phyloP scores from a whole-genome alignment of 2,329 filamentous ascomycete species.

The Fusarium vanettenii region DNA sequence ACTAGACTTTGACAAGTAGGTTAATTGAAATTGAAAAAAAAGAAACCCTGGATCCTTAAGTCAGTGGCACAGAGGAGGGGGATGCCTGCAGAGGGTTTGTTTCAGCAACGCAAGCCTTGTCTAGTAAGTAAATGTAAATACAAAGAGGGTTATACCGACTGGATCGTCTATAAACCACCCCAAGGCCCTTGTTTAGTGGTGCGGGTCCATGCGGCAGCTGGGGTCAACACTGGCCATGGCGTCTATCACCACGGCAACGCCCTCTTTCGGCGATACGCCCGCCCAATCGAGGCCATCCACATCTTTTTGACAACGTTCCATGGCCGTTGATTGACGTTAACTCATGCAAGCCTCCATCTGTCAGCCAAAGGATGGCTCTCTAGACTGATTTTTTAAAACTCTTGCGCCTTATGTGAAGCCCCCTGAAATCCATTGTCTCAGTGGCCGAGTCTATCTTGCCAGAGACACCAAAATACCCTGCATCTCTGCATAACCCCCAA shows the following conservation, averaged over 20 bases:
- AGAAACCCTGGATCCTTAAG: slow-evolving; percentile 14
- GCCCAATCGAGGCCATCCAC: background rate
- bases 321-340: background rate
- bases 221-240: slow-evolving; percentile 34
- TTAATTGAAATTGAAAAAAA: slow-evolving; percentile 16
- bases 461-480: background rate
- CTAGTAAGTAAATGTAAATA: slow-evolving; percentile 33
- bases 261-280: background rate
- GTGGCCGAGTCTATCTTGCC: background rate
- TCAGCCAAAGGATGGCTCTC: background rate
- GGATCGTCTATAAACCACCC: background rate
- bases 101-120: background rate
- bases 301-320: background rate
- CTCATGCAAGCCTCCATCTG: background rate
- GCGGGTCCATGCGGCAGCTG: slow-evolving; percentile 7
- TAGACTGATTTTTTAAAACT: background rate
- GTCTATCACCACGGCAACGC: slow-evolving; percentile 39
- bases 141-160: slow-evolving; percentile 1
- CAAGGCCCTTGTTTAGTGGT: slow-evolving; percentile 17
- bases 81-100: slow-evolving; percentile 31
- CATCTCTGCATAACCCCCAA: background rate
- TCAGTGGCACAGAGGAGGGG: slow-evolving; percentile 37
- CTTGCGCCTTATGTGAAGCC: background rate
- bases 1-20: background rate
- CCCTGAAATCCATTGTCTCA: background rate